phyloP scores from a whole-genome alignment of 805 yeast genomes.

The Maudiozyma bulderi region DNA sequence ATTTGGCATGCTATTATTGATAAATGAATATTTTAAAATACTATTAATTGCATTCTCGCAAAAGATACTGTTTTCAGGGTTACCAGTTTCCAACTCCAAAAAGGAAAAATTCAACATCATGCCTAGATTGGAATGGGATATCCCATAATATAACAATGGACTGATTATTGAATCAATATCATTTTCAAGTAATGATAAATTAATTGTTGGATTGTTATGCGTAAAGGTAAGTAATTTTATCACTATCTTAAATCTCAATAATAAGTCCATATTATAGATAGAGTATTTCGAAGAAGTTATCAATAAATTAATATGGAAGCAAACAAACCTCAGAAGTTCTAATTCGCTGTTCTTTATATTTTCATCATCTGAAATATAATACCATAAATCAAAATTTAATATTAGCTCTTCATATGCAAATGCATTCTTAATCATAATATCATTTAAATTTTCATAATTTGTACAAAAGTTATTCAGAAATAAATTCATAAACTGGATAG shows the following conservation, averaged over 20 bases:
- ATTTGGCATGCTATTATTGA: conserved; percentile 35
- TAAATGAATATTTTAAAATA: conserved; percentile 30
- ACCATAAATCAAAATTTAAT: conserved; percentile 57
- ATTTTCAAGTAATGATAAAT: conserved; percentile 13
- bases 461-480: conserved; percentile 50
- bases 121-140: conserved; percentile 44
- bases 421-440: conserved; percentile 48
- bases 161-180: conserved; percentile 14
- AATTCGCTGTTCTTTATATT: conserved; percentile 4
- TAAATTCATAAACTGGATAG: conserved; percentile 38
- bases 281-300: conserved; percentile 43
- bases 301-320: conserved; percentile 51
- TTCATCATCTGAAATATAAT: conserved; percentile 12
- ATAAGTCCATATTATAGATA: conserved; percentile 41
- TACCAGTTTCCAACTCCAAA: conserved; percentile 36
- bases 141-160: conserved; percentile 35
- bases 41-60: conserved; percentile 26
- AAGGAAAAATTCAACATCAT: conserved; percentile 42
- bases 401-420: conserved; percentile 49
- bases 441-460: conserved; percentile 38
- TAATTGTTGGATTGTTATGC: conserved; percentile 28
- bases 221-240: conserved; percentile 25
- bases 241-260: conserved; percentile 43
- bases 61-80: conserved; percentile 17
- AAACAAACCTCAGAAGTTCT: conserved; percentile 42